phyloP scores from a whole-genome alignment of 73 alveolate species.

The Paramecium sexaurelia region DNA sequence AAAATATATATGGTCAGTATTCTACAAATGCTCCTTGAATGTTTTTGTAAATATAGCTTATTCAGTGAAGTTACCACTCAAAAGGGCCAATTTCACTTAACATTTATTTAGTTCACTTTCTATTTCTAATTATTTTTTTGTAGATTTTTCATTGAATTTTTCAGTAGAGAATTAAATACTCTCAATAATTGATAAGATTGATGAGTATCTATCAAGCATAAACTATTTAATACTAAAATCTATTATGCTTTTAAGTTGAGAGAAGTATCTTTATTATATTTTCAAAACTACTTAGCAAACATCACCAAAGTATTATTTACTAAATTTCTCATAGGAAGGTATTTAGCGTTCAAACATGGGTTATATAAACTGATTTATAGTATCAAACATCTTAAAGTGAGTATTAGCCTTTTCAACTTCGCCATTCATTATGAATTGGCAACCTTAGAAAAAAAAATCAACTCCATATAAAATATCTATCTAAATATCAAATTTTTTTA shows the following conservation, averaged over 20 bases:
- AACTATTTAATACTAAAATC: background rate
- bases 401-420: background rate
- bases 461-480: background rate
- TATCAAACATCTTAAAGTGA: background rate
- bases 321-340: background rate
- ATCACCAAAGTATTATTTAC: background rate
- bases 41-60: background rate
- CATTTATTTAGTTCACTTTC: background rate
- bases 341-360: background rate
- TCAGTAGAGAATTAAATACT: background rate
- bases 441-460: background rate
- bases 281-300: background rate
- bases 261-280: background rate
- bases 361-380: background rate
- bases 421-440: background rate
- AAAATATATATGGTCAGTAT: background rate
- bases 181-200: background rate
- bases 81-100: background rate
- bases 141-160: background rate
- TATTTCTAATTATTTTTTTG: background rate
- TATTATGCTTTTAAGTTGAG: background rate
- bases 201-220: background rate
- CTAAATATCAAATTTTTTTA: background rate
- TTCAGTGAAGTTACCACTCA: background rate
- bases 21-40: background rate